Evolutionary conservation across 129 eudicot species (phyloP).

Genomic region (Pittosporum tobira): DNA sequence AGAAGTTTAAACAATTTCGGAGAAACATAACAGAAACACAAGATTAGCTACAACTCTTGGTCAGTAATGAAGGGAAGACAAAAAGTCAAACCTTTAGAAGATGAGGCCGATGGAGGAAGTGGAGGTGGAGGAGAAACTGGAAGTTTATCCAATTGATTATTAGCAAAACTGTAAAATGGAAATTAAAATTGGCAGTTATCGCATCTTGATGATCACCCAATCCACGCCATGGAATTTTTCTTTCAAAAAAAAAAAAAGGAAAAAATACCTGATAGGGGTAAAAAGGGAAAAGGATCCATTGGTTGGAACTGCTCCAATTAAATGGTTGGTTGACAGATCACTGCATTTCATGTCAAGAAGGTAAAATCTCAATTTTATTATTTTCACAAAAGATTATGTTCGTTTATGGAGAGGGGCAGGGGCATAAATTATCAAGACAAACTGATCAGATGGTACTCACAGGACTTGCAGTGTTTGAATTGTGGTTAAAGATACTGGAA

Average conservation of each 20-base stretch:
- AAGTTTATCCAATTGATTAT: constrained; percentile 35
- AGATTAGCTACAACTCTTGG: not conserved
- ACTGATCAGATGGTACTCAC: constrained; percentile 26
- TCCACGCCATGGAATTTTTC: too few species aligned
- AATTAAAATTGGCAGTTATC: constrained; percentile 12
- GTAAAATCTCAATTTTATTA: not conserved
- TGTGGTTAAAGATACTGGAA: constrained; percentile 47
- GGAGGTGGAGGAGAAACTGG: constrained; percentile 69
- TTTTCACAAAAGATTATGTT: too few species aligned
- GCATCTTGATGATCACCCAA: not conserved
- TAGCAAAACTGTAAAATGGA: constrained; percentile 51
- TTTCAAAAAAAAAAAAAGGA: not conserved
- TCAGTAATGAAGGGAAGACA: not conserved
- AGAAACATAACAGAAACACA: not conserved
- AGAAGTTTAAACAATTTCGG: not conserved
- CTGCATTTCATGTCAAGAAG: constrained; percentile 25
- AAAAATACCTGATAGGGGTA: constrained; percentile 53
- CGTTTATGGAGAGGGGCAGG: not conserved
- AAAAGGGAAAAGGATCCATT: constrained; percentile 69
- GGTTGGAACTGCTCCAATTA: constrained; percentile 47
- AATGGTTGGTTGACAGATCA: constrained; percentile 59
- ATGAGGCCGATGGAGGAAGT: constrained; percentile 25
- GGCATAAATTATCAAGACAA: constrained; percentile 5
- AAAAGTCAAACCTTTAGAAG: constrained; percentile 38
- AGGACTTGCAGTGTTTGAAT: constrained; percentile 46